Evolutionary conservation across 176 grass and related monocot genomes (phyloP), one percentile per base, ranked within the genome.

Genomic region (Themeda triandra): DNA sequence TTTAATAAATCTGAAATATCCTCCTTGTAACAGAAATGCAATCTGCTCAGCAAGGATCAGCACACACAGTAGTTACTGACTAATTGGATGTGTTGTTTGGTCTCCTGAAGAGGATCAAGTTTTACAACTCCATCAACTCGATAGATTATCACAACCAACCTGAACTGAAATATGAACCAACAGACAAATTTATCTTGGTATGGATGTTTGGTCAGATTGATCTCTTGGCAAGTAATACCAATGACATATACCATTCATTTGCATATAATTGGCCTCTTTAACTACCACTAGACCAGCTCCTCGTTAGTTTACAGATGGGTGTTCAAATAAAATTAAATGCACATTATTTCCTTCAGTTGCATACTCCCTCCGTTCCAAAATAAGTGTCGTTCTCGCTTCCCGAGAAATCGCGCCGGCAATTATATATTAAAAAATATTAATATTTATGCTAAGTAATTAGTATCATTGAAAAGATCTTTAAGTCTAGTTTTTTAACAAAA

Each of bases 181-280:
- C 77, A 67, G 71, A 66, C 45, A 79, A 66, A 86, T 59, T 73
- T 68, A 82, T 59, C 54, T 77, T 64, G 19, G 35, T 80, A 74
- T 28, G 13, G 32, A 81, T 63, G 51, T 69, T 89, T 76, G 77
- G 66, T 79, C 45, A 83, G 66, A 67, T 37, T 83, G 79, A 86
- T 68, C 79, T 66, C 86, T 86, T 80, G 53, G 79, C 79, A 78
- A 86, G 84, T 79, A 78, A 86, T 90, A 86, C 27, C 75, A 41
- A 82, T 72, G 42, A 42, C 74, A 82, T 12, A 33, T 39, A 89
- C 3, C 25, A 46, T 44, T 73, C 33, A 11, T 46, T 41, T 76
- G 9, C 49, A 59, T 73, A 35, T 79, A 75, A 15, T 29, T 86
- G 53, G 73, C 84, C 66, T 73, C 64, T 89, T 86, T 90, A 86